These are phyloP conservation scores for Favolaschia claudopus DNA, from an alignment of 768 basidiomycete species.

Conservation along the genomic window DNA sequence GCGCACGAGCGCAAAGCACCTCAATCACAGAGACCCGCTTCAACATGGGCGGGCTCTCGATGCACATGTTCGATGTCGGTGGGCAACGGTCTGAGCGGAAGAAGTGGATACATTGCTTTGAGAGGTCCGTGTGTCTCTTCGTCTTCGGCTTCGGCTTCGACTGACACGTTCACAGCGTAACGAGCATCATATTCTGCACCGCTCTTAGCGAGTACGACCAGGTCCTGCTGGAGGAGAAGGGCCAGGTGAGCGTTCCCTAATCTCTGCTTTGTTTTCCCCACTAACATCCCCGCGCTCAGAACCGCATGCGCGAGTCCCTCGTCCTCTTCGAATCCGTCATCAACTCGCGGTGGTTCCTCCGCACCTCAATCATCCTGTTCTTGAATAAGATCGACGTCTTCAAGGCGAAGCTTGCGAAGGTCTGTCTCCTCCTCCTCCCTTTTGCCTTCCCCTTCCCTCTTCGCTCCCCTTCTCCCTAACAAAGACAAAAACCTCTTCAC, in stretches of 20 bases:
- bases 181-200: conserved; percentile 75
- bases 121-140: conserved; percentile 29
- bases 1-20: conserved; percentile 77
- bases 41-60: conserved; percentile 55
- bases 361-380: conserved; percentile 72
- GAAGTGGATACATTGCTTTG: conserved; percentile 52
- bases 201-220: conserved; percentile 81
- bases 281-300: conserved; percentile 45
- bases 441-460: neutral
- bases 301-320: conserved; percentile 80
- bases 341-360: conserved; percentile 81
- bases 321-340: conserved; percentile 80
- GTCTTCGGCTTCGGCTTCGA: neutral
- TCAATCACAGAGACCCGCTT: conserved; percentile 80
- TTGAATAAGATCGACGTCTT: conserved; percentile 81
- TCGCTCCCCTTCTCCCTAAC: neutral
- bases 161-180: conserved; percentile 45
- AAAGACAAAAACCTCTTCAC: no score
- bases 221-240: conserved; percentile 71
- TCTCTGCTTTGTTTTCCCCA: neutral
- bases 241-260: conserved; percentile 53
- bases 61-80: conserved; percentile 65
- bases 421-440: neutral
- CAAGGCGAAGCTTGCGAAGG: conserved; percentile 54
- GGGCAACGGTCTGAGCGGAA: conserved; percentile 50